Base-by-base conservation (phyloP, 805 yeast species). In the Metschnikowia similis region DNA sequence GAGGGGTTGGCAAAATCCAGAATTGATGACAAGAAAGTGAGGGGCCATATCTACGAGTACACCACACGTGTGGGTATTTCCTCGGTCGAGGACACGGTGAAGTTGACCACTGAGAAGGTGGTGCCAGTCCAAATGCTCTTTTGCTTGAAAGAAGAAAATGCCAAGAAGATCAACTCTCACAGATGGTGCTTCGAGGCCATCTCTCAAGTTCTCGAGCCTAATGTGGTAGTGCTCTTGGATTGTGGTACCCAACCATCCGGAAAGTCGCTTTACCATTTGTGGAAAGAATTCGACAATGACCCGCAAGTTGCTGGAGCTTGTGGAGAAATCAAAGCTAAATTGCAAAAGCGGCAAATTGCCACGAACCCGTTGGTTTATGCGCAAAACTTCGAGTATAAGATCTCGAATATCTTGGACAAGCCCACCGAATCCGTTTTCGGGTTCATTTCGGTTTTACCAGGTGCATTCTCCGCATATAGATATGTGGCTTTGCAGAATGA, bases 181-280 rank as follows among this genome's bases (percentile, higher is more conserved):
- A 79, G 97, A 59, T 92, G 99, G 99, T 90, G 95, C 30, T 84
- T 92, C 69, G 94, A 92, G 66, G 95, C 96, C 1, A 89, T 92
- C 71, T 88, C 90, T 11, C 87, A 91, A 32, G 75, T 86, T 30
- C 70, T 92, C 48, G 77, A 86, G 47, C 98, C 99, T 3, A 83
- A 83, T 46, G 86, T 90, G 27, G 87, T 94, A 28, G 84, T 89
- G 53, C 72, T 92, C 48, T 72, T 94, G 47, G 98, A 94, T 69
- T 96, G 96, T 21, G 99, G 99, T 60, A 92, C 99, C 1, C 85
- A 85, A 65, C 97, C 98, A 2, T 81, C 87, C 4, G 79, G 81
- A 54, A 89, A 87, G 57, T 85, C 97, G 2, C 81, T 92, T 46
- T 91, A 88, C 66, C 87, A 88, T 57, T 70, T 94, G 49, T 92